Base-by-base conservation (phyloP, 2,329 filamentous ascomycete species). In the Domatiomyces catenatus region DNA sequence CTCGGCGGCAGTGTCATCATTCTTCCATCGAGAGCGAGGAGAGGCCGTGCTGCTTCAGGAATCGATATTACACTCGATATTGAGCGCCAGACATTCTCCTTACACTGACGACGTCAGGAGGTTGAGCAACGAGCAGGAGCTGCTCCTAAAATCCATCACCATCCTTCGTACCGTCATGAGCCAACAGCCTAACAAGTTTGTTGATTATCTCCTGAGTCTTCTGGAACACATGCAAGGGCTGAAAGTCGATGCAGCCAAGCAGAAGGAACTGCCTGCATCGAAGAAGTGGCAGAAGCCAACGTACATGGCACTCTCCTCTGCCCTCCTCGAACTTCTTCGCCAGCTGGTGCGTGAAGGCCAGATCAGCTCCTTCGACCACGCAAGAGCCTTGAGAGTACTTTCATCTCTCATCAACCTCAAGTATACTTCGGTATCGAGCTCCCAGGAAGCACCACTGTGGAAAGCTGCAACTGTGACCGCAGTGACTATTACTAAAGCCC, bases 271-370 rank as follows among this genome's bases (percentile, higher is more conserved):
- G 2, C 48, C 52, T 6, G 44, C 51, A 39, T 50, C 52, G 15
- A 57, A 52, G 44, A 48, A 50, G 17, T 42, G 46, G 17, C 52
- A 57, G 50, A 54, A 79, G 51, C 84, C 86, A 5, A 94, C 87
- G 0, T 96, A 88, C 62, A 80, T 98, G 50, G 90, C 92, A 32
- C 77, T 96, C 62, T 87, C 89, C 12, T 54, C 54, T 17, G 48
- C 53, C 12, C 58, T 55, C 45, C n/a, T 59, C 19, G 56, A 58
- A 10, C 42, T 46, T 19, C 50, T 58, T 12, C 52, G 51, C 42
- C 36, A 36, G 17, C 22, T 53, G n/a, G 19, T 55, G 32, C n/a
- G 48, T 54, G 28, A 49, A 54, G 39, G 44, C 47, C 10, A 47
- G 36, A 32, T 24, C 10, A 8, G 3, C 32, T 8, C 32, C 32